phyloP scores from a whole-genome alignment of 176 grass and related monocot genomes.

The Paspalum vaginatum region DNA sequence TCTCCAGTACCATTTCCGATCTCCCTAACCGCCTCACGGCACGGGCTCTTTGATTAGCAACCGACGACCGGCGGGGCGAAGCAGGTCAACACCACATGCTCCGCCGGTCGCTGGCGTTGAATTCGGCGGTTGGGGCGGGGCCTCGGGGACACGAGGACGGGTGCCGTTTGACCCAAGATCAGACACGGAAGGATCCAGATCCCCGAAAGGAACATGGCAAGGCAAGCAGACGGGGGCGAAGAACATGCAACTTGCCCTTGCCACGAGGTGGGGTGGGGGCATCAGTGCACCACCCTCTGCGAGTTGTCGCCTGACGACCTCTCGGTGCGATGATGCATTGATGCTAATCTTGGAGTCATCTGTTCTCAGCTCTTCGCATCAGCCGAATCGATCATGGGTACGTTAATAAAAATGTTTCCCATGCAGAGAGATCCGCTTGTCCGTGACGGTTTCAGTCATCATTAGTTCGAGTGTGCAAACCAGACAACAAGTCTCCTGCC shows the following conservation, averaged over 20 bases:
- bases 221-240: not conserved
- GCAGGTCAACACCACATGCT: not conserved
- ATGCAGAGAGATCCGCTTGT: not conserved
- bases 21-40: not conserved
- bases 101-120: not conserved
- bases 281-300: not conserved
- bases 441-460: not conserved
- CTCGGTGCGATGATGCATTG: not conserved
- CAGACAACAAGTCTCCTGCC: not conserved
- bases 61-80: no score
- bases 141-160: no score
- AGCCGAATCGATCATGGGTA: conserved; percentile 6
- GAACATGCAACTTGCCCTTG: conserved; percentile 23
- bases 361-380: conserved; percentile 9
- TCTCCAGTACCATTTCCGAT: no score
- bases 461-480: conserved; percentile 15
- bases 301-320: not conserved
- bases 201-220: conserved; percentile 3
- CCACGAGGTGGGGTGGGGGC: not conserved
- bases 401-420: not conserved
- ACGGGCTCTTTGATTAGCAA: not conserved
- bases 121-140: no score
- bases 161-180: conserved; percentile 32
- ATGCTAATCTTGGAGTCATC: not conserved
- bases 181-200: not conserved